These are phyloP conservation scores for Cercospora sp. DNA, from an alignment of 2,329 filamentous ascomycete genomes.

Conservation along the genomic window DNA sequence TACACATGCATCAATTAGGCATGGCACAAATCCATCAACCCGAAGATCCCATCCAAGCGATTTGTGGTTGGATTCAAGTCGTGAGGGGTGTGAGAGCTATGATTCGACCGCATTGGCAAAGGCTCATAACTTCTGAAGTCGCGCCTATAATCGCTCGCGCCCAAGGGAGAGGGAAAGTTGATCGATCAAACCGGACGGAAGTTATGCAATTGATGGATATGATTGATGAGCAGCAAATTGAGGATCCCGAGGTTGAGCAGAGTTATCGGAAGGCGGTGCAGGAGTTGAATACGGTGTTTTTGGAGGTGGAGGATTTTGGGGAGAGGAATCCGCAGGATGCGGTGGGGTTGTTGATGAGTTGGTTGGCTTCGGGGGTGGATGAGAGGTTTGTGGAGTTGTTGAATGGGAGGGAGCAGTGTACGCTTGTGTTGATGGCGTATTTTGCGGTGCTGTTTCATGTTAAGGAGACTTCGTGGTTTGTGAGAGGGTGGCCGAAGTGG, in stretches of 20 bases:
- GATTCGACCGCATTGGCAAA: conserved; percentile 19
- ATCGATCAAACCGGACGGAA: conserved; percentile 6
- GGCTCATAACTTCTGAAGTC: conserved; percentile 20
- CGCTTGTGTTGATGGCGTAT: conserved; percentile 21
- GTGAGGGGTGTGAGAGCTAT: conserved; percentile 17
- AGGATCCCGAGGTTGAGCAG: not conserved
- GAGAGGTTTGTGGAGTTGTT: conserved; percentile 18
- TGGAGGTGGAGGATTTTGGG: conserved; percentile 6
- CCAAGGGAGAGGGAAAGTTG: not conserved
- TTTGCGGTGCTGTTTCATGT: conserved; percentile 20
- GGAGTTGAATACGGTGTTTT: conserved; percentile 17
- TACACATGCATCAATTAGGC: conserved; percentile 20
- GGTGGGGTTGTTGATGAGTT: not conserved
- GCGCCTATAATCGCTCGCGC: conserved; percentile 12
- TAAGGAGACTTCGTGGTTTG: conserved; percentile 18
- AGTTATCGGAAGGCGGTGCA: conserved; percentile 16
- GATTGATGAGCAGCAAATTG: not conserved
- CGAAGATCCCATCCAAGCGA: conserved; percentile 16
- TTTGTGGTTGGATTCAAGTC: conserved; percentile 22
- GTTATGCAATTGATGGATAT: conserved; percentile 15
- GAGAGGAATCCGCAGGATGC: conserved; percentile 3
- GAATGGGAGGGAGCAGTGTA: conserved; percentile 9
- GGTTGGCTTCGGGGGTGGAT: not conserved
- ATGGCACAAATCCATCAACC: conserved; percentile 19
- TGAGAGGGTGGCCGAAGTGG: conserved; percentile 20